Evolutionary conservation across 2,329 filamentous ascomycete genomes (phyloP), one percentile per base, ranked within the genome.

Genomic region (Blastomyces emzantsi): DNA sequence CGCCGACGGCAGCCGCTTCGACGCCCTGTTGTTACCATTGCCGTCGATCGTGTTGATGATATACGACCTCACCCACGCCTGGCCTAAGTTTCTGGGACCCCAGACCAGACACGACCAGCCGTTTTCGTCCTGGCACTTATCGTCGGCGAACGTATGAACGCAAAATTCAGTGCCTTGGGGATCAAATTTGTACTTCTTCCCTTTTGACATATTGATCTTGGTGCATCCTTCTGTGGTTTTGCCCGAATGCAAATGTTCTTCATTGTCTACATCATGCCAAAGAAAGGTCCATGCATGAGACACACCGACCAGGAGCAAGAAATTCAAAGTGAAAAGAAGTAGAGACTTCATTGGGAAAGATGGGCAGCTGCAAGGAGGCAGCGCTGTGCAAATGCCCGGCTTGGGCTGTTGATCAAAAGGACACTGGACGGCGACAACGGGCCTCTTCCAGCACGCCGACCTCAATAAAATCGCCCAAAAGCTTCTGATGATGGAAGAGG

Each of bases 161-260:
- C 63, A 65, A 15, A 52, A 45, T 22, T 39, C 39, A 41, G 25
- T 60, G 19, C 28, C 45, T n/a, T 65, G 56, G 4, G 63, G 61
- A 57, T 60, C 63, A 61, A 61, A 65, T 55, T 60, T 63, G 49
- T 65, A 65, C 36, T 65, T 47, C 45, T 28, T 63, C 30, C 63
- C 63, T 39, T 63, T 56, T 3, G 43, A n/a, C 55, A 65, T 43
- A 17, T 61, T 17, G 45, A 65, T 65, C 13, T 60, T 56, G 1
- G 61, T 60, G 25, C 63, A 65, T 36, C 41, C 43, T 51, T 57
- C 22, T 11, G 56, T 30, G 13, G 41, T 25, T 33, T 15, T 51
- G 45, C 63, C 63, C 22, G 54, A 36, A n/a, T 63, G 33, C 22
- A 65, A 56, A 41, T 57, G 61, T 7, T 61, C 62, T 2, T 49